Conservation (phyloP, 2,329 filamentous ascomycete genomes). For the Nothopassalora personata region DNA sequence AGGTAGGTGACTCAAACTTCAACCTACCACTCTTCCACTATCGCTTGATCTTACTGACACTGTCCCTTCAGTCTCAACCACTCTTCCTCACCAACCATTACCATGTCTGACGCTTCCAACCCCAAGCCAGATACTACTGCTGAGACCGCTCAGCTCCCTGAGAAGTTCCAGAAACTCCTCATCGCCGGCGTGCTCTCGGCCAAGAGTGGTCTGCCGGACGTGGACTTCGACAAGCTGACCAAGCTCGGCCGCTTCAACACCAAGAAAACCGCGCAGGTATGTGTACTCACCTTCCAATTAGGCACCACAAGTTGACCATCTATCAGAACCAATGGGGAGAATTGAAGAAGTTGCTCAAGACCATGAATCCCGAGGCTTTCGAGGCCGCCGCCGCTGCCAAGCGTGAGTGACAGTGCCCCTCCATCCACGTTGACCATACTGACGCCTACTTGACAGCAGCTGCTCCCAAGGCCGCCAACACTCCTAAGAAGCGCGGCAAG, state of each 20-base stretch:
- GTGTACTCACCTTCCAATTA: not conserved
- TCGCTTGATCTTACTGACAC: not conserved
- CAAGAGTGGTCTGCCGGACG: conserved; percentile 30
- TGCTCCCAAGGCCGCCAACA: conserved; percentile 18
- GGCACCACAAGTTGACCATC: conserved; percentile 28
- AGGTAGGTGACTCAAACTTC: not conserved
- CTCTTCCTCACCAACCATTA: not conserved
- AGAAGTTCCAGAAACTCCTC: conserved; percentile 28
- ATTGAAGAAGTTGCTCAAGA: conserved; percentile 32
- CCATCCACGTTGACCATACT: not conserved
- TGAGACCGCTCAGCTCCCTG: conserved; percentile 23
- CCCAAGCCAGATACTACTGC: conserved; percentile 3
- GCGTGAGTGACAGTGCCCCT: not conserved
- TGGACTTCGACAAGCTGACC: conserved; percentile 31
- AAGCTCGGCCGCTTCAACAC: conserved; percentile 29
- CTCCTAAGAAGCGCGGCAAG: conserved; percentile 28
- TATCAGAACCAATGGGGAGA: conserved; percentile 32
- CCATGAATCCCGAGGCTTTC: conserved; percentile 11
- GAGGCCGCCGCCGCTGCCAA: conserved; percentile 14
- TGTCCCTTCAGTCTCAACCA: not conserved
- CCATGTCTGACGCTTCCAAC: conserved; percentile 13
- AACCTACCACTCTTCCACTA: not conserved
- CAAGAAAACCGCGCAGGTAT: conserved; percentile 18
- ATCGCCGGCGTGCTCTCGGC: conserved; percentile 28
- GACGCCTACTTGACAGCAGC: conserved; percentile 9